phyloP scores from a whole-genome alignment of 208 protist genomes.

The Crithidia fasciculata region DNA sequence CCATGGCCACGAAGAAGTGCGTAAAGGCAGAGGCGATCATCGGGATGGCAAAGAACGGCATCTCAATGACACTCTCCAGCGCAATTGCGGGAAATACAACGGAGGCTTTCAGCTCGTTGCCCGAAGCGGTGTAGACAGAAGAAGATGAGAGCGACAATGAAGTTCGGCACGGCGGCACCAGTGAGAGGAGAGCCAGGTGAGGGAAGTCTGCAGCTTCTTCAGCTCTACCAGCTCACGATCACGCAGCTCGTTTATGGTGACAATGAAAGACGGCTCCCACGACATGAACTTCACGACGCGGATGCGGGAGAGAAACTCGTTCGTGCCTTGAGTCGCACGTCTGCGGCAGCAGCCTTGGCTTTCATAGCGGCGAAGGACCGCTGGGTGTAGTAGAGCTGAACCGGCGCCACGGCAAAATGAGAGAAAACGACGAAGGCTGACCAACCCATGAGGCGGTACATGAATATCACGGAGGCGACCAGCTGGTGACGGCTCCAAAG shows the following conservation, averaged over 20 bases:
- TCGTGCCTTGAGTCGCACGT: constrained; percentile 90
- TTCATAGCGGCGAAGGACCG: too few relatives aligned
- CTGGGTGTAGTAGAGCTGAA: too few relatives aligned
- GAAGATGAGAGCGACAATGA: constrained; percentile 65
- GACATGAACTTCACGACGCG: constrained; percentile 93
- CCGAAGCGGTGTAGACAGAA: constrained; percentile 46
- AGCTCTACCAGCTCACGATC: neutral
- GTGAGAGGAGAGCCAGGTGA: neutral
- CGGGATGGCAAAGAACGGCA: constrained; percentile 77
- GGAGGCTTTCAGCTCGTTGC: constrained; percentile 67
- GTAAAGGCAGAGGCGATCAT: constrained; percentile 56
- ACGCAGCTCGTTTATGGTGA: neutral
- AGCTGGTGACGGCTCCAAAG: neutral
- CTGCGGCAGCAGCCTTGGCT: constrained; percentile 49
- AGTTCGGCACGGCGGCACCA: constrained; percentile 37
- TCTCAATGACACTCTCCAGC: constrained; percentile 30
- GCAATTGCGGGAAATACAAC: constrained; percentile 58
- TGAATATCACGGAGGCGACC: neutral
- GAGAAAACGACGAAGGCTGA: neutral
- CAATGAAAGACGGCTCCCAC: constrained; percentile 69
- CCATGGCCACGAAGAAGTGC: constrained; percentile 80
- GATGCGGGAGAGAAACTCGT: constrained; percentile 92
- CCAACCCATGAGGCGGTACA: neutral
- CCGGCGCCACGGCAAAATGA: too few relatives aligned
- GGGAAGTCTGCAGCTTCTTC: neutral